These are phyloP conservation scores for Nicotiana knightiana DNA, from an alignment of 257 asterid genomes.

Conservation along the genomic window DNA sequence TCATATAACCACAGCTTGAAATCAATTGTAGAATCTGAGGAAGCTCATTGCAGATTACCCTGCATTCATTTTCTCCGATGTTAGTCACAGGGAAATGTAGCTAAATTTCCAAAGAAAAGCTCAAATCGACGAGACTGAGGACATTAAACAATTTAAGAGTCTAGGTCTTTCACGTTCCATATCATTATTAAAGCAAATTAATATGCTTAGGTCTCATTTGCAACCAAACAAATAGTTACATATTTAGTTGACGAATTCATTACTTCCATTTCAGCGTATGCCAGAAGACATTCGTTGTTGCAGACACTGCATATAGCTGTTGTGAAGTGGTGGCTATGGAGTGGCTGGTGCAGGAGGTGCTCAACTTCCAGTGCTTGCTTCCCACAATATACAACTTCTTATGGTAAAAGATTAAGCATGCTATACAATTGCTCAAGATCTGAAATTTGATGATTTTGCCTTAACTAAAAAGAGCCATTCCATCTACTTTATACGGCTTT, in stretches of 20 bases:
- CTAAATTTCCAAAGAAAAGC: not conserved
- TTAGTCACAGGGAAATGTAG: not conserved
- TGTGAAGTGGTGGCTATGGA: slow-evolving; percentile 97
- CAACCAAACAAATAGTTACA: not conserved
- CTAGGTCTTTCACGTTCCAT: not conserved
- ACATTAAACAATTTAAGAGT: not conserved
- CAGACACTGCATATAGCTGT: slow-evolving; percentile 51
- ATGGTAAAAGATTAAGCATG: slow-evolving; percentile 42
- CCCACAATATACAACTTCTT: slow-evolving; percentile 84
- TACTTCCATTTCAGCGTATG: slow-evolving; percentile 39
- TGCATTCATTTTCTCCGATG: not conserved
- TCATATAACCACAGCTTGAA: not conserved
- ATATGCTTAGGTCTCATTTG: not conserved
- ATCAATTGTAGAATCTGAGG: not conserved
- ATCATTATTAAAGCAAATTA: not conserved
- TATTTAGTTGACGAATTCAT: not conserved
- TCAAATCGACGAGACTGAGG: not conserved
- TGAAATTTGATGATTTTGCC: not conserved
- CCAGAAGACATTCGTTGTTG: slow-evolving; percentile 51
- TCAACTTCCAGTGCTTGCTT: slow-evolving; percentile 76
- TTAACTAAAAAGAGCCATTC: not conserved
- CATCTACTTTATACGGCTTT: not conserved
- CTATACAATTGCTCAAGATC: not conserved
- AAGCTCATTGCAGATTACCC: not conserved
- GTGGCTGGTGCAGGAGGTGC: slow-evolving; percentile 96